Percentiles rank a stretch among this genome's conserved stretches.
Conservation (phyloP, 2,329 filamentous ascomycete species). For the Diaporthe aspalathi region DNA sequence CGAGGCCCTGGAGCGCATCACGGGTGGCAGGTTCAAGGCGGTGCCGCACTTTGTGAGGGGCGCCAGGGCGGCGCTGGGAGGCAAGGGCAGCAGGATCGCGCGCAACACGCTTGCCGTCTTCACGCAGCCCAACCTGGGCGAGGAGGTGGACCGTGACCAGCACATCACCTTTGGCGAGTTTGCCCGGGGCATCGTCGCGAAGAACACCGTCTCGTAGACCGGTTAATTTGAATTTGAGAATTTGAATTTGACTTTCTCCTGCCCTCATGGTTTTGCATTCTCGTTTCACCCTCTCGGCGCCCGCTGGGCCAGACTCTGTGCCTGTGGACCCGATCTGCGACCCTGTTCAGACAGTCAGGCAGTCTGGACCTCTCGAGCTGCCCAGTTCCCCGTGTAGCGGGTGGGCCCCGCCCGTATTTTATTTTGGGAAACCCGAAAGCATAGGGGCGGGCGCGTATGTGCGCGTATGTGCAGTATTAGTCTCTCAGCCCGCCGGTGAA, state of each 20-base stretch:
- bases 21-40: constrained; percentile 88
- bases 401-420: constrained; percentile 22
- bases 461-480: background rate
- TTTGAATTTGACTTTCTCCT: background rate
- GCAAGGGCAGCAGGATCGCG: constrained; percentile 63
- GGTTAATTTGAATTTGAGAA: constrained; percentile 13
- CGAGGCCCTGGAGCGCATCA: constrained; percentile 91
- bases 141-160: constrained; percentile 77
- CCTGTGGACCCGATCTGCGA: constrained; percentile 20
- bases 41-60: constrained; percentile 96
- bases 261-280: constrained; percentile 8
- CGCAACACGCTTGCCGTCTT: constrained; percentile 95
- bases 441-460: constrained; percentile 5
- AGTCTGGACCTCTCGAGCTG: constrained; percentile 3
- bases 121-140: constrained; percentile 92
- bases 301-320: constrained; percentile 20
- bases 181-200: constrained; percentile 70
- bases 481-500: background rate
- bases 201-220: constrained; percentile 63
- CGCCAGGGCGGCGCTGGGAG: constrained; percentile 66
- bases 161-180: constrained; percentile 81
- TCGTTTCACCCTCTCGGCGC: constrained; percentile 11
- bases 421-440: constrained; percentile 21
- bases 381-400: constrained; percentile 4
- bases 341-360: background rate